Evolutionary conservation across 2,329 filamentous ascomycete species (phyloP), one percentile per base, ranked within the genome.

Genomic region (Tothia fuscella): DNA sequence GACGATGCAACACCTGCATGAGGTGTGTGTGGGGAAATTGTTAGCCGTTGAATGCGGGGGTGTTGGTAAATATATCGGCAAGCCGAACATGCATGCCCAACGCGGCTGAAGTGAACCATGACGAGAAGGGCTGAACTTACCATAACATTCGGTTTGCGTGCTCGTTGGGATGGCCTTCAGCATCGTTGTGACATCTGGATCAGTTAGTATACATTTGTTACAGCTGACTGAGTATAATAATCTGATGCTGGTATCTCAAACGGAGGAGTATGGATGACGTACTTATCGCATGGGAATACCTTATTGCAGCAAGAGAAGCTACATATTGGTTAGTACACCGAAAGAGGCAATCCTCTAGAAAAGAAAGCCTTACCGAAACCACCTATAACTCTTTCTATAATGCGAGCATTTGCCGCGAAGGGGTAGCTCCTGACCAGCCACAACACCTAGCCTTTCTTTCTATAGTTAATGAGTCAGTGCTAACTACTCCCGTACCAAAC

Each of bases 101-200:
- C n/a, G n/a, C n/a, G n/a, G n/a, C n/a, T n/a, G n/a, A n/a, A n/a
- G n/a, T n/a, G n/a, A n/a, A n/a, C n/a, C n/a, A n/a, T n/a, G n/a
- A n/a, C 14, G 16, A 16, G 16, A 30, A n/a, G 13, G 31, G 9
- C 5, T 14, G n/a, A 44, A 38, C 32, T 28, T 38, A 44, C 43
- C 82, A 89, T 26, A 89, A 76, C 82, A 91, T 91, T 37, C 83
- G 69, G 53, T 80, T 85, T 6, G 85, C 85, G 70, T 84, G 85
- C 62, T 91, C 85, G 49, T 83, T 79, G 6, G 72, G 64, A 61
- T 93, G 85, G 38, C 81, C 78, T 50, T 78, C 75, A 7, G 63
- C 70, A 13, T 64, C 70, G 56, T 91, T 83, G 53, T 93, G 85
- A 60, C 85, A 93, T 62, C 72, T 74, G 53, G n/a, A n/a, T n/a